phyloP scores from a whole-genome alignment of 73 alveolate genomes.

The Paramecium biaurelia region DNA sequence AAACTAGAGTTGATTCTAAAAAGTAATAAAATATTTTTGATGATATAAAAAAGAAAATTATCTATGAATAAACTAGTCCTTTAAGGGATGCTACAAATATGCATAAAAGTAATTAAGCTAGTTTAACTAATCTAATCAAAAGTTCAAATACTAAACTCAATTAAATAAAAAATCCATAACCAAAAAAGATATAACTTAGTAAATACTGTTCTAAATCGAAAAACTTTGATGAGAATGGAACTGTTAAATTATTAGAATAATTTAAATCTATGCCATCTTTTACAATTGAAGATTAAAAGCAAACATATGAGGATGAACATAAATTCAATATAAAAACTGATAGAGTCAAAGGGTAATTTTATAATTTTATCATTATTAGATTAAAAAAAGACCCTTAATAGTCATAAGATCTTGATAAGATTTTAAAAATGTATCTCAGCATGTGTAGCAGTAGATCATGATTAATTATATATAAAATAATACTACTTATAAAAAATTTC shows the following conservation, averaged over 20 bases:
- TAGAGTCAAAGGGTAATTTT: constrained; percentile 40
- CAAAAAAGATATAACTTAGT: neutral
- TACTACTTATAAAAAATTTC: neutral
- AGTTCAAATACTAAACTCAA: neutral
- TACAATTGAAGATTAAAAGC: constrained; percentile 3
- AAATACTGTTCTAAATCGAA: neutral
- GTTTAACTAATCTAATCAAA: neutral
- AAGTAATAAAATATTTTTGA: constrained; percentile 6
- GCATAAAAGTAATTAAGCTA: neutral
- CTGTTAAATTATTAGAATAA: neutral
- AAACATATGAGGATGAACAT: neutral
- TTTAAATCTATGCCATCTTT: constrained; percentile 44
- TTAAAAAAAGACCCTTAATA: neutral
- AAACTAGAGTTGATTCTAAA: neutral
- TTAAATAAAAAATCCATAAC: neutral
- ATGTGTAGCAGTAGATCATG: constrained; percentile 45
- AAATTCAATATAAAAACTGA: constrained; percentile 3
- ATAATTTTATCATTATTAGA: neutral
- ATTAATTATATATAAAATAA: neutral
- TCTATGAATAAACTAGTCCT: constrained; percentile 34
- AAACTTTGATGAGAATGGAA: constrained; percentile 44
- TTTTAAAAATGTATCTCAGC: constrained; percentile 5
- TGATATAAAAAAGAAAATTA: constrained; percentile 4
- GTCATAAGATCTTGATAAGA: neutral
- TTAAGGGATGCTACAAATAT: constrained; percentile 39